Percentiles rank a stretch among this genome's conserved stretches.
These are phyloP conservation scores for Polysphondylium violaceum DNA, from an alignment of 78 protist species.

Conservation along the genomic window DNA sequence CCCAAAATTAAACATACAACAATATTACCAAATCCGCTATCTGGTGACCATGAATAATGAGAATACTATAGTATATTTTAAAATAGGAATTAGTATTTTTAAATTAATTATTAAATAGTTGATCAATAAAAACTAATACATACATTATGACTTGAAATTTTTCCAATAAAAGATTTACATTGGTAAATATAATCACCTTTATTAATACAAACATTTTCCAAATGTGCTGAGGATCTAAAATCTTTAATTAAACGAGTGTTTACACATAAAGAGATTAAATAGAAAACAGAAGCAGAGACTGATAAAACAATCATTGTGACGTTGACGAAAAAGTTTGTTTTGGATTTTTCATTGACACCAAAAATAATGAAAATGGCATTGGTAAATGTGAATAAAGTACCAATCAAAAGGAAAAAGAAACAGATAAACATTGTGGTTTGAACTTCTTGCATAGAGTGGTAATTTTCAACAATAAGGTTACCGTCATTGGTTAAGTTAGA, in stretches of 20 bases:
- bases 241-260: not conserved
- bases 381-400: conserved; percentile 8
- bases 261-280: not conserved
- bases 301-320: not conserved
- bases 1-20: not conserved
- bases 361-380: not conserved
- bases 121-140: too few relatives aligned
- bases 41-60: too few relatives aligned
- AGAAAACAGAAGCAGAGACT: not conserved
- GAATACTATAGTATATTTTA: too few relatives aligned
- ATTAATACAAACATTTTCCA: not conserved
- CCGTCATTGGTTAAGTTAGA: not conserved
- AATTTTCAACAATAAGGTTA: not conserved
- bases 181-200: too few relatives aligned
- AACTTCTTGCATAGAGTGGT: not conserved
- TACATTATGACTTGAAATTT: not conserved
- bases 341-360: not conserved
- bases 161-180: conserved; percentile 22
- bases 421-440: not conserved
- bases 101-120: too few relatives aligned
- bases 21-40: too few relatives aligned
- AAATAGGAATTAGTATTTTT: too few relatives aligned
- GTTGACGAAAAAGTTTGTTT: conserved; percentile 2
- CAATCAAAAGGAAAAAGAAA: not conserved
- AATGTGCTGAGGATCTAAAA: not conserved